These are phyloP conservation scores for Diaporthe vaccinii DNA, from an alignment of 2,329 filamentous ascomycete genomes.

Conservation along the genomic window DNA sequence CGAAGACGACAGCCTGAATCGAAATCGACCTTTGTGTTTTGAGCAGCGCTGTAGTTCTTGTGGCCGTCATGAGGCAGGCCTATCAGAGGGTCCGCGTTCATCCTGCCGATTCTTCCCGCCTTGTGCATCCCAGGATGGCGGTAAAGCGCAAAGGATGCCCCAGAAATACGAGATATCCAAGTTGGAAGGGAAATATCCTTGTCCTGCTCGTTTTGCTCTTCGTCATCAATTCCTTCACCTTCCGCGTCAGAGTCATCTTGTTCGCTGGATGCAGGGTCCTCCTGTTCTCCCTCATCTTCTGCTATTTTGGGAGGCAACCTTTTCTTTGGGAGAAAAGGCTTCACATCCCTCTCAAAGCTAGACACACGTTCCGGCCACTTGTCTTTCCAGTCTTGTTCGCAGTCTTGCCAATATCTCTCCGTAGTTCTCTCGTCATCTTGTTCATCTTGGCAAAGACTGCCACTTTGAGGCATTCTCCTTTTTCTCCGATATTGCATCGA, in stretches of 20 bases:
- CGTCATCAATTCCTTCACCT: accelerated
- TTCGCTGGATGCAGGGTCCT: not conserved
- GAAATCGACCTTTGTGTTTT: not conserved
- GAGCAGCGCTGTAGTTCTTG: conserved; percentile 49
- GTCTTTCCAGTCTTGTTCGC: not conserved
- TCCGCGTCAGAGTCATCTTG: not conserved
- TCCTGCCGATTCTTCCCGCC: conserved; percentile 36
- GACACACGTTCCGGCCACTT: not conserved
- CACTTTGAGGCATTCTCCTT: conserved; percentile 45
- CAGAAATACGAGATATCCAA: conserved; percentile 36
- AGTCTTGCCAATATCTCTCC: too few species aligned
- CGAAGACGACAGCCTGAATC: not conserved
- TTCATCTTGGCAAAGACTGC: conserved; percentile 48
- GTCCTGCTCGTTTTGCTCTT: not conserved
- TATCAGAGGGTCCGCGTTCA: conserved; percentile 53
- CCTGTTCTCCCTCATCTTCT: not conserved
- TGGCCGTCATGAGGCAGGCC: conserved; percentile 46
- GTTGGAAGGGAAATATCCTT: not conserved
- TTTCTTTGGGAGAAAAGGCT: not conserved
- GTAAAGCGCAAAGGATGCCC: not conserved
- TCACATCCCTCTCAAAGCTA: not conserved
- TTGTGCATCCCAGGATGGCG: conserved; percentile 10
- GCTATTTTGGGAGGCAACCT: not conserved
- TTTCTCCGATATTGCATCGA: conserved; percentile 49
- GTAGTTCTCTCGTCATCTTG: too few species aligned